Evolutionary conservation across 2,329 filamentous ascomycete genomes (phyloP).

Genomic region (Berkeleyomyces rouxiae): DNA sequence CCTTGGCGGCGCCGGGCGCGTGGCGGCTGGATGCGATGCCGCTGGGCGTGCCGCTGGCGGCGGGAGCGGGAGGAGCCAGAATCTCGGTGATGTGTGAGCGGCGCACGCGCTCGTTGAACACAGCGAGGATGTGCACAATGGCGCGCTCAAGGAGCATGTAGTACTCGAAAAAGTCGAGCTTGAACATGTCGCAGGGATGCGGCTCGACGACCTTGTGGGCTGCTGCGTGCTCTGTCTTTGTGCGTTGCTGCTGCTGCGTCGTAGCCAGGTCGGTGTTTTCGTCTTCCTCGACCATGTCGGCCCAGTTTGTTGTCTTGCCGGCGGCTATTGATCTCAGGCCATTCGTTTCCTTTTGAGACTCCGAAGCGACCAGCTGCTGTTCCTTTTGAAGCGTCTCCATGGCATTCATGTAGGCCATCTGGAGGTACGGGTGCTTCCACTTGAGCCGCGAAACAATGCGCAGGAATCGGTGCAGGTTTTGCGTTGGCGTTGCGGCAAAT

Average conservation of each 20-base stretch:
- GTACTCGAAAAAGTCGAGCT: constrained; percentile 63
- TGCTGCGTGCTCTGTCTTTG: neutral
- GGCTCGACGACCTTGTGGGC: constrained; percentile 24
- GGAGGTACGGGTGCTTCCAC: constrained; percentile 47
- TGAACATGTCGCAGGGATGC: constrained; percentile 46
- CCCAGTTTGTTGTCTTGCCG: constrained; percentile 3
- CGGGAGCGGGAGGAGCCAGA: neutral
- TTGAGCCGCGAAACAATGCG: constrained; percentile 29
- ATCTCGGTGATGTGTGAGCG: constrained; percentile 14
- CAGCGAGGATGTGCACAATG: constrained; percentile 46
- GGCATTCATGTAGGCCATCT: constrained; percentile 38
- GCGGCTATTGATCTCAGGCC: neutral
- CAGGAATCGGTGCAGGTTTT: constrained; percentile 14
- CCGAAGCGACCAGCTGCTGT: neutral
- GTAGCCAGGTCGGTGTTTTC: constrained; percentile 18
- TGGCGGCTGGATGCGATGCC: neutral
- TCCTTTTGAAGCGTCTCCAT: constrained; percentile 17
- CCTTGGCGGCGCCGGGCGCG: neutral
- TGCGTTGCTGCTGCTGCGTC: neutral
- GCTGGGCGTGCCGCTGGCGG: neutral
- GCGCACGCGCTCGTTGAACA: constrained; percentile 41
- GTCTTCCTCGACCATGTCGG: constrained; percentile 7
- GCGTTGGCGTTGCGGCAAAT: neutral
- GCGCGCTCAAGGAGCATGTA: constrained; percentile 58
- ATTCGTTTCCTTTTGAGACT: neutral